Conservation (phyloP, 148 eudicot genomes). For the Limonium bicolor region DNA sequence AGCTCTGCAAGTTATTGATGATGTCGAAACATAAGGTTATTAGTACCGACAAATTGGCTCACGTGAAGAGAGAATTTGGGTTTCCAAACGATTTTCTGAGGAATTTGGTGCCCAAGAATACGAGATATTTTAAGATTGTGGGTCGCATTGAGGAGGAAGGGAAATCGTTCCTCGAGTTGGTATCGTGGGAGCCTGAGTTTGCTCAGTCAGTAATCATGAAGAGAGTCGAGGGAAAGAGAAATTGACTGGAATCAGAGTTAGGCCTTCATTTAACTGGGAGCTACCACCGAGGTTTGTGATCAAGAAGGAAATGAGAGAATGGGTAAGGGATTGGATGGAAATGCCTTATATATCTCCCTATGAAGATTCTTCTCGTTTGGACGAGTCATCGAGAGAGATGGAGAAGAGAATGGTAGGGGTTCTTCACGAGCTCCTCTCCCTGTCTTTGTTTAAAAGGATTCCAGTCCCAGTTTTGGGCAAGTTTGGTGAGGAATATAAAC, state of each 20-base stretch:
- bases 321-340: slow-evolving; percentile 95
- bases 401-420: slow-evolving; percentile 90
- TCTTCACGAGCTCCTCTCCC: slow-evolving; percentile 66
- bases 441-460: slow-evolving; percentile 64
- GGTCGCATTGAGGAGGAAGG: slow-evolving; percentile 29
- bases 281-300: slow-evolving; percentile 57
- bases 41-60: slow-evolving; percentile 41
- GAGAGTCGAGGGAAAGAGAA: slow-evolving; percentile 51
- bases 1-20: slow-evolving; percentile 64
- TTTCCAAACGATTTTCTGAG: slow-evolving; percentile 61
- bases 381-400: slow-evolving; percentile 53
- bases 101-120: slow-evolving; percentile 34
- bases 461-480: slow-evolving; percentile 65
- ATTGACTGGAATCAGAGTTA: slow-evolving; percentile 44
- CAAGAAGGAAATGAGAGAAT: slow-evolving; percentile 86
- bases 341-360: slow-evolving; percentile 77
- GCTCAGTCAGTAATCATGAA: slow-evolving; percentile 40
- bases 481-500: slow-evolving; percentile 65
- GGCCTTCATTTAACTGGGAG: slow-evolving; percentile 59
- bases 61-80: slow-evolving; percentile 76
- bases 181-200: slow-evolving; percentile 42
- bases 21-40: slow-evolving; percentile 58
- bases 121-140: slow-evolving; percentile 39
- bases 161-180: slow-evolving; percentile 40
- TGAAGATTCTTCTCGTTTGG: slow-evolving; percentile 44